These are phyloP conservation scores for Euphorbia corollata DNA, from an alignment of 441 rosid genomes.

Conservation along the genomic window DNA sequence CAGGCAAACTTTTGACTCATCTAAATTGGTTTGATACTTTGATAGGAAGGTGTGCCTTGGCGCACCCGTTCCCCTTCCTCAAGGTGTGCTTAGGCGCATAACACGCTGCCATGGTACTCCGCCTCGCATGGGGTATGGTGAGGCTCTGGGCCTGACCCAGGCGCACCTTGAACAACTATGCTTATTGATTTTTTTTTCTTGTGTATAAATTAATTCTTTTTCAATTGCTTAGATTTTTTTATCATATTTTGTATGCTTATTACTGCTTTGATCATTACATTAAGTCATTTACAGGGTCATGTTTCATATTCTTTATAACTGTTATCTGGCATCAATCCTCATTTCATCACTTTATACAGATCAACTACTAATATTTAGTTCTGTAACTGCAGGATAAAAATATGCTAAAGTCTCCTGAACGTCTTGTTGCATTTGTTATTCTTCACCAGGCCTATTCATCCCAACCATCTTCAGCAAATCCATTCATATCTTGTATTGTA, in stretches of 20 bases:
- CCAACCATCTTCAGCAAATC: slow-evolving; percentile 46
- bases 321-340: not conserved
- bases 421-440: slow-evolving; percentile 61
- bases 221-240: not conserved
- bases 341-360: not conserved
- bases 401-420: slow-evolving; percentile 48
- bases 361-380: slow-evolving; percentile 22
- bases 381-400: slow-evolving; percentile 46
- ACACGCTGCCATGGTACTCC: no score
- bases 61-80: no score
- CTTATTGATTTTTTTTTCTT: not conserved
- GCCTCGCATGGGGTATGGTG: no score
- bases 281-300: not conserved
- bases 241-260: not conserved
- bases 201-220: not conserved
- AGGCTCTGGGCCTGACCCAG: no score
- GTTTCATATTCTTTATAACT: not conserved
- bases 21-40: no score
- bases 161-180: no score
- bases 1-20: no score
- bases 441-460: slow-evolving; percentile 55
- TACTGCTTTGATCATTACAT: not conserved
- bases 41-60: no score
- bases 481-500: slow-evolving; percentile 50
- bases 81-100: no score